Percentiles rank a stretch among this genome's conserved stretches.
These are phyloP conservation scores for Murraya koenigii DNA, from an alignment of 345 rosid genomes.

Conservation along the genomic window DNA sequence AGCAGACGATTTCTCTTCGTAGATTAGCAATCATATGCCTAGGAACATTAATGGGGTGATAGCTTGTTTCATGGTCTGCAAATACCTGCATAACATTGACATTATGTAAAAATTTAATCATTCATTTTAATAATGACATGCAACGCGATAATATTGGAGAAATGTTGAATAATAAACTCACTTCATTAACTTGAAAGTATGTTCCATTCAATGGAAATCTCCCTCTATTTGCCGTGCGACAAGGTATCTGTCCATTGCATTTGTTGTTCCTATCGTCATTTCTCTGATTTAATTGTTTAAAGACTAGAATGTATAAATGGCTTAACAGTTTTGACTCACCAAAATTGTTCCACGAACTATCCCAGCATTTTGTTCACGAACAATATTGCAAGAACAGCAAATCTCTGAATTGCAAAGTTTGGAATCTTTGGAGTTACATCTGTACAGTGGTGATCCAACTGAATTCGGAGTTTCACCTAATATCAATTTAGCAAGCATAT, in stretches of 20 bases:
- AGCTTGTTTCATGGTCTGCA: slow-evolving; percentile 63
- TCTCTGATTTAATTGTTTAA: background rate
- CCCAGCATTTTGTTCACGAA: slow-evolving; percentile 20
- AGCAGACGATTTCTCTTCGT: slow-evolving; percentile 33
- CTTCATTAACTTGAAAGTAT: slow-evolving; percentile 81
- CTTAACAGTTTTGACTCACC: slow-evolving; percentile 35
- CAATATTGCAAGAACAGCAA: slow-evolving; percentile 35
- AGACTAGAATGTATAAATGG: background rate
- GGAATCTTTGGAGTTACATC: slow-evolving; percentile 30
- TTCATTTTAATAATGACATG: background rate
- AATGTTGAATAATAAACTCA: background rate
- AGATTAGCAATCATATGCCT: slow-evolving; percentile 36
- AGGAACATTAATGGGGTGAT: slow-evolving; percentile 31
- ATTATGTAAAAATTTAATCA: background rate
- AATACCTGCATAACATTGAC: slow-evolving; percentile 44
- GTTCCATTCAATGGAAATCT: slow-evolving; percentile 79
- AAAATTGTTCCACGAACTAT: slow-evolving; percentile 56
- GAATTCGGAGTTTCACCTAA: slow-evolving; percentile 50
- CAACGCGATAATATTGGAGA: background rate
- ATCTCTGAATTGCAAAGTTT: slow-evolving; percentile 29
- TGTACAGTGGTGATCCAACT: slow-evolving; percentile 23
- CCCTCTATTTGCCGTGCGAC: slow-evolving; percentile 49
- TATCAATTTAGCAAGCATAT: background rate
- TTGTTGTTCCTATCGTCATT: background rate
- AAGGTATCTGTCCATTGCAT: slow-evolving; percentile 50